Conservation (phyloP, 164 flowering plant genomes). For the Nymphaea thermarum region DNA sequence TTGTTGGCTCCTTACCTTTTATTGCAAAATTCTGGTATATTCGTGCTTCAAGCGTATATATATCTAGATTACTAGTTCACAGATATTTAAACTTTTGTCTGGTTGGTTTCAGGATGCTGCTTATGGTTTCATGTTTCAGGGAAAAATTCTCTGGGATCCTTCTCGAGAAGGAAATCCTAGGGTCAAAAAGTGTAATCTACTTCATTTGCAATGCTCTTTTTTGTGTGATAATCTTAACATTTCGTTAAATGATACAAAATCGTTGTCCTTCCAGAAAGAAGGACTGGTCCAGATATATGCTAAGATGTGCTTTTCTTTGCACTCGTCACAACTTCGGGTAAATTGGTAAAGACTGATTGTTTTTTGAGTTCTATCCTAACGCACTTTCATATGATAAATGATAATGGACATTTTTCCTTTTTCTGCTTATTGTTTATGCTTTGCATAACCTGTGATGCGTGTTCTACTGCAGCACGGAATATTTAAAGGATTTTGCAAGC, state of each 20-base stretch:
- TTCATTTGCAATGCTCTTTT: background rate
- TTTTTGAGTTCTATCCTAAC: too few species aligned
- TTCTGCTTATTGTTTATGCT: background rate
- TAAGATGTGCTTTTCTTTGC: constrained; percentile 34
- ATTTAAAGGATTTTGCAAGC: constrained; percentile 52
- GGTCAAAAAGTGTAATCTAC: constrained; percentile 58
- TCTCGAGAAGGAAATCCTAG: constrained; percentile 65
- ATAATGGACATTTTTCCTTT: too few species aligned
- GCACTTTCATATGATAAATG: too few species aligned
- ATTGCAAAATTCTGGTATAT: constrained; percentile 74
- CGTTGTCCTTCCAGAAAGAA: constrained; percentile 36
- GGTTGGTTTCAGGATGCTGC: constrained; percentile 54
- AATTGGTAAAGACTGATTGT: constrained; percentile 10
- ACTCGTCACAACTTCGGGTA: constrained; percentile 43
- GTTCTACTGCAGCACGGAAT: constrained; percentile 38
- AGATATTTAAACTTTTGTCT: background rate
- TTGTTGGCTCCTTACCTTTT: constrained; percentile 49
- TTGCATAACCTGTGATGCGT: background rate
- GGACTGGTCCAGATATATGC: constrained; percentile 64
- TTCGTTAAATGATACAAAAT: background rate
- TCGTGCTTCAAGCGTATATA: background rate
- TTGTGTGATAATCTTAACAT: background rate
- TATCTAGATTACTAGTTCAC: background rate
- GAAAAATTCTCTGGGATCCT: constrained; percentile 55
- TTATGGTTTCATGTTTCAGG: constrained; percentile 47